Evolutionary conservation across 371 early-diverging fungal genomes (phyloP).

Genomic region (Mortierella sp.): DNA sequence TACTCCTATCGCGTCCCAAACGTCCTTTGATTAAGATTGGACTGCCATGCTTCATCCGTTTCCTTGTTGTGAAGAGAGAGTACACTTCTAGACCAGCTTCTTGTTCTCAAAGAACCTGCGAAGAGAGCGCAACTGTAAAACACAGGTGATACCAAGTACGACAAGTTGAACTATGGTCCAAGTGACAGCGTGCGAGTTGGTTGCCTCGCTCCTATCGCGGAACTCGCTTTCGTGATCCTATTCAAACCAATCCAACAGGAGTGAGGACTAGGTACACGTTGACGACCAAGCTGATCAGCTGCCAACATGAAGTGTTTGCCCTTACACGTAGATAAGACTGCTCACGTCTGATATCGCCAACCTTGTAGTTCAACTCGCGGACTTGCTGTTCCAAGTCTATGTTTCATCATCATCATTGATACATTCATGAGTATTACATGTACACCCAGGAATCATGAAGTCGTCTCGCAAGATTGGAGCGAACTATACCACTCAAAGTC

Average conservation of each 20-base stretch:
- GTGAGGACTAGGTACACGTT: background rate
- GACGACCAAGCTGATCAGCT: no score
- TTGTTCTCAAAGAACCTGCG: constrained; percentile 93
- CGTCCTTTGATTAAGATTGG: background rate
- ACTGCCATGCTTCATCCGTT: background rate
- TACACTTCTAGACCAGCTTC: constrained; percentile 81
- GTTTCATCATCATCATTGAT: no score
- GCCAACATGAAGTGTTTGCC: background rate
- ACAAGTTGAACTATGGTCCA: constrained; percentile 92
- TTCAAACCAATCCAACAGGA: constrained; percentile 2
- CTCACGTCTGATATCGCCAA: constrained; percentile 87
- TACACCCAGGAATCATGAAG: background rate
- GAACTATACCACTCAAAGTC: constrained; percentile 62
- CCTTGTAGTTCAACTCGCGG: constrained; percentile 83
- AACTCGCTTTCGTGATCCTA: constrained; percentile 91
- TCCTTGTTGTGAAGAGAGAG: no score
- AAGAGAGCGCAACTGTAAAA: constrained; percentile 92
- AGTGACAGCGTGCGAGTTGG: constrained; percentile 85
- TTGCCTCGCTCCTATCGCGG: constrained; percentile 83
- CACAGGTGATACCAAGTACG: constrained; percentile 82
- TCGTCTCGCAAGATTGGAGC: background rate
- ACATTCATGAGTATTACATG: background rate
- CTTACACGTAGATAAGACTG: constrained; percentile 90
- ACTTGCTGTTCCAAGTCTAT: constrained; percentile 76
- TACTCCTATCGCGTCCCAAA: background rate